phyloP scores from a whole-genome alignment of 768 basidiomycete species.

The Lactifluus piperatus region DNA sequence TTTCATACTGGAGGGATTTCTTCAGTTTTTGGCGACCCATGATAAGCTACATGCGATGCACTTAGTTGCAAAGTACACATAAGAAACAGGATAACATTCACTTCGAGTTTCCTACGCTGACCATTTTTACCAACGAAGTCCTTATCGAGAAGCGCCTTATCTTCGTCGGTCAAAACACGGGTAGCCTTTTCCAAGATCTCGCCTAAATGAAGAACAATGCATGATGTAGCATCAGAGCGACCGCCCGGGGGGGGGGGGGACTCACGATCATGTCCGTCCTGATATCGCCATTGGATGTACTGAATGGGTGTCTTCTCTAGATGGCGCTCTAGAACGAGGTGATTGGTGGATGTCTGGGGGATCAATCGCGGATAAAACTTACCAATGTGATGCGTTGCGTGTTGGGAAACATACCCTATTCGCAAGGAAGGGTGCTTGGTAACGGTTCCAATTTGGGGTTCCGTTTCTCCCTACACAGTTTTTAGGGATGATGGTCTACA shows the following conservation, averaged over 20 bases:
- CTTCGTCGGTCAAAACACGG: constrained; percentile 83
- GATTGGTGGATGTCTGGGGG: constrained; percentile 2
- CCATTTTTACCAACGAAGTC: constrained; percentile 92
- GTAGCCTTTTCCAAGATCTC: constrained; percentile 89
- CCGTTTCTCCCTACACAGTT: constrained; percentile 66
- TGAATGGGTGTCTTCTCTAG: constrained; percentile 93
- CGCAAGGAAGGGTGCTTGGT: constrained; percentile 92
- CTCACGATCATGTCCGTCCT: constrained; percentile 93
- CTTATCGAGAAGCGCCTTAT: constrained; percentile 65
- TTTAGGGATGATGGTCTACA: neutral
- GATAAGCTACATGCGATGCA: constrained; percentile 43
- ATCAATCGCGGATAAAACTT: constrained; percentile 20
- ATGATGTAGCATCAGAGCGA: constrained; percentile 10
- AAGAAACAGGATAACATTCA: constrained; percentile 25
- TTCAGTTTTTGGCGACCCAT: constrained; percentile 97
- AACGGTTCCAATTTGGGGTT: constrained; percentile 84
- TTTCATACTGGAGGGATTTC: constrained; percentile 90
- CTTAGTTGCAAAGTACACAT: constrained; percentile 9
- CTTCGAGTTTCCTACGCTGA: constrained; percentile 85
- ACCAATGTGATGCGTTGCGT: constrained; percentile 96
- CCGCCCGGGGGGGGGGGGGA: constrained; percentile 17
- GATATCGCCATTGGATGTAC: constrained; percentile 99
- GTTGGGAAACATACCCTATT: constrained; percentile 95
- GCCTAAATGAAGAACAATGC: constrained; percentile 34
- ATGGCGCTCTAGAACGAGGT: constrained; percentile 58